Evolutionary conservation across 169 alveolate species (phyloP).

Genomic region (Eimeria sp.): DNA sequence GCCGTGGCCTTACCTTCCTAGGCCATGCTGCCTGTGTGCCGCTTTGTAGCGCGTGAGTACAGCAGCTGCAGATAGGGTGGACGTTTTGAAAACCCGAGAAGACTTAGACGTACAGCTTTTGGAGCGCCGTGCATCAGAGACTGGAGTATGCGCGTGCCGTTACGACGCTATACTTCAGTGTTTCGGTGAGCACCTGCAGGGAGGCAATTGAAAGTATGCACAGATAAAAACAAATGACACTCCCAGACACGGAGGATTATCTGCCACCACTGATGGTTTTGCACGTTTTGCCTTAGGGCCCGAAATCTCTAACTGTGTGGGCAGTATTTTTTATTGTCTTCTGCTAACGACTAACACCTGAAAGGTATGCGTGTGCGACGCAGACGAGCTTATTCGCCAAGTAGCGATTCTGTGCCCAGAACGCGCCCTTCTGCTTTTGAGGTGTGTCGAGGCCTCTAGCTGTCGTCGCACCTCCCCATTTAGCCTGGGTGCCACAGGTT

Average conservation of each 20-base stretch:
- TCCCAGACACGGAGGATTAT: neutral
- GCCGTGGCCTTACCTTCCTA: too few species aligned
- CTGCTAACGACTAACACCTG: neutral
- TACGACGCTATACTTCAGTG: constrained; percentile 81
- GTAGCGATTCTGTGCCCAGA: constrained; percentile 60
- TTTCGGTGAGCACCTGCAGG: constrained; percentile 28
- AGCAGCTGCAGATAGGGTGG: constrained; percentile 79
- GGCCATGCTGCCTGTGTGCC: neutral
- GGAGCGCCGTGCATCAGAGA: constrained; percentile 76
- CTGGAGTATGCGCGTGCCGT: constrained; percentile 80
- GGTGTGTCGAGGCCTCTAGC: neutral
- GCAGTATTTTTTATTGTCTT: too few species aligned
- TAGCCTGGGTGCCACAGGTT: neutral
- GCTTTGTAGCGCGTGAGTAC: constrained; percentile 66
- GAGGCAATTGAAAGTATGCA: neutral
- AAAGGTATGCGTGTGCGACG: neutral
- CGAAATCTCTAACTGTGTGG: too few species aligned
- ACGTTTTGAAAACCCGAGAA: constrained; percentile 78
- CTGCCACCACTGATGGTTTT: too few species aligned
- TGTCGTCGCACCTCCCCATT: neutral
- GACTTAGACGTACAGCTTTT: constrained; percentile 72
- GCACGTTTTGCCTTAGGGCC: too few species aligned
- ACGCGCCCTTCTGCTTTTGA: constrained; percentile 44
- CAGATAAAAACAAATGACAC: neutral
- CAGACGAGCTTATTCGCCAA: constrained; percentile 72